Evolutionary conservation across 1,284 basidiomycete species (phyloP).

Genomic region (Fistulina hepatica): DNA sequence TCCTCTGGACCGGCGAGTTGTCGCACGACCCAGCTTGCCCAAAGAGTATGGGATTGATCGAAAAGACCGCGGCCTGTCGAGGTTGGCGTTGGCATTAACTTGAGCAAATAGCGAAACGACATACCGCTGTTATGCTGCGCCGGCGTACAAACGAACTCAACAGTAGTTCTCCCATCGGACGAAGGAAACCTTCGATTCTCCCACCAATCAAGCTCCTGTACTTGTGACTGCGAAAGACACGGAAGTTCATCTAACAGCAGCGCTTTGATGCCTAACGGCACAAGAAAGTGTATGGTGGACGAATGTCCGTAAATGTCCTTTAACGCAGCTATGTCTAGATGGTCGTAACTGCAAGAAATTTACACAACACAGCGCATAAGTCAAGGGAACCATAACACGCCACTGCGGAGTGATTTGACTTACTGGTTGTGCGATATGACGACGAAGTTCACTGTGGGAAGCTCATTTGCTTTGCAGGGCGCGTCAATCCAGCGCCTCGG

Average conservation of each 20-base stretch:
- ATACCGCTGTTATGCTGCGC: slow-evolving; percentile 22
- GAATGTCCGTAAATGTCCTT: slow-evolving; percentile 22
- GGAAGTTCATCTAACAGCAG: slow-evolving; percentile 31
- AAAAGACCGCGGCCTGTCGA: slow-evolving; percentile 35
- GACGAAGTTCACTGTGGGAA: slow-evolving; percentile 56
- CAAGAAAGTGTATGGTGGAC: slow-evolving; percentile 44
- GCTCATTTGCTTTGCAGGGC: slow-evolving; percentile 46
- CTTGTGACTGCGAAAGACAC: slow-evolving; percentile 31
- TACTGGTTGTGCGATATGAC: slow-evolving; percentile 67
- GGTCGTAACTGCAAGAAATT: slow-evolving; percentile 12
- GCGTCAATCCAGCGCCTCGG: slow-evolving; percentile 49
- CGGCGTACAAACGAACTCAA: too few species aligned
- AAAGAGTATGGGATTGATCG: slow-evolving; percentile 45
- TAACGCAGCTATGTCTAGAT: slow-evolving; percentile 31
- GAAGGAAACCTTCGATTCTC: slow-evolving; percentile 36
- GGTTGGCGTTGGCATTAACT: slow-evolving; percentile 44
- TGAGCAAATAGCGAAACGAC: slow-evolving; percentile 25
- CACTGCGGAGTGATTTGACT: too few species aligned
- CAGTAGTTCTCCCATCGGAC: too few species aligned
- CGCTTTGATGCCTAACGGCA: slow-evolving; percentile 46
- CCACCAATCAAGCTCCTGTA: slow-evolving; percentile 67
- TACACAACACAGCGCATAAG: background rate
- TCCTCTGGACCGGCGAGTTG: slow-evolving; percentile 18
- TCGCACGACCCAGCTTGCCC: slow-evolving; percentile 51
- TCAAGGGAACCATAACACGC: slow-evolving; percentile 12